Base-by-base conservation (phyloP, 768 basidiomycete species). In the Dacryopinax spathularia region DNA sequence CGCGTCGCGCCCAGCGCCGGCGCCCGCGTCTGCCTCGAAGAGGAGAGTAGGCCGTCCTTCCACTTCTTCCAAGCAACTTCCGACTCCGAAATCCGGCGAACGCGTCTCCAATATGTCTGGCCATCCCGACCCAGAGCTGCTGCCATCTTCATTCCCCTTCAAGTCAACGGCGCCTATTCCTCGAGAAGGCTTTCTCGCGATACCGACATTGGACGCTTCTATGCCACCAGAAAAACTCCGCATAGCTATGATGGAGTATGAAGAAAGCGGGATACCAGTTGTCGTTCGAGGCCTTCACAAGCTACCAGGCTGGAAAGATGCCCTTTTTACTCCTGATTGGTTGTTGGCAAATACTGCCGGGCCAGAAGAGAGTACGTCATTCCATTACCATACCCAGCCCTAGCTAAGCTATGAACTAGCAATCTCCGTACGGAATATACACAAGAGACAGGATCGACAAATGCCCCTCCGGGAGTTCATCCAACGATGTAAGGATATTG, bases 281-380 rank as follows among this genome's bases (percentile, higher is more conserved):
- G 80, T 91, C 29, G 79, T 92, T 16, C 75, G 82, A 64, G 81
- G 80, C 15, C 82, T 82, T 72, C 81, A 89, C 62, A 72, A 79
- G 60, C 78, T 80, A 44, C 66, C 74, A 0, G 65, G 70, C 1
- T 91, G 90, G 89, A 79, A 80, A 2, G 67, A 69, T 18, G 68
- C 78, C 0, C 66, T 82, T 41, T 87, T 90, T 69, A 78, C 73
- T 31, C 66, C 82, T 1, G 81, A 85, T 13, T 82, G 82, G 78
- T 76, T 90, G 12, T 16, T 37, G n/a, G 13, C 15, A 10, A n/a
- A 48, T n/a, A 4, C 4, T 10, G 9, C 18, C 18, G 27, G 18
- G n/a, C 33, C 29, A 1, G 66, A 66, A 62, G 67, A 69, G 66
- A 68, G 72, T 75, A 16, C 33, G 69, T 63, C 12, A 33, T 1